Evolutionary conservation across 2,329 filamentous ascomycete genomes (phyloP), one percentile per base, ranked within the genome.

Genomic region (Tolypocladium sp.): DNA sequence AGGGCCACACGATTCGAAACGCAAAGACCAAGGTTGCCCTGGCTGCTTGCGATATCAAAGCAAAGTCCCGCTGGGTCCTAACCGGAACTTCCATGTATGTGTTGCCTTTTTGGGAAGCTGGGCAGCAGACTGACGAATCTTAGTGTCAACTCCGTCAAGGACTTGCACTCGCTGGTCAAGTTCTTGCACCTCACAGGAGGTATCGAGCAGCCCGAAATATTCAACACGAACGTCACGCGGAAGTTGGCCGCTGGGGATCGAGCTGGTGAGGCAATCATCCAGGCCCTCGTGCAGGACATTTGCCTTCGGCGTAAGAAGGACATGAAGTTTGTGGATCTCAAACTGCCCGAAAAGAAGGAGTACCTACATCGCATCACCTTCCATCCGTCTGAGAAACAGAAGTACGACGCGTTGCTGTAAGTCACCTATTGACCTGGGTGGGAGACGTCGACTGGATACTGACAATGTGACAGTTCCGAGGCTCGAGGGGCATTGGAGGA

Each of bases 301-400:
- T 94, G 90, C 66, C 78, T 96, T 27, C 84, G 92, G 42, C 84
- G 92, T 42, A 88, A 86, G 71, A 96, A 96, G 70, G 87, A 93
- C 59, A 96, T 96, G 91, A 81, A 82, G 6, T 96, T 95, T 67
- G 83, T 96, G 57, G 90, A 96, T 64, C 77, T 96, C 25, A 88
- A 86, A 62, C 79, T 96, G 10, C 91, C 92, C 0, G 78, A 85
- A 17, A 85, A 95, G 67, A 87, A 85, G 1, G 91, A 93, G 68
- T 92, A 88, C 64, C 79, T 94, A 7, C 87, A 94, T 66, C 83
- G 84, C 10, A 84, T 96, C 64, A 79, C 85, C 10, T 91, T 96
- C 66, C 82, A 86, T 51, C 73, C 83, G 0, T 85, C 92, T 41
- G 92, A 96, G 70, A 80, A 85, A 64, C 82, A 86, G 65, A 90